Conservation (phyloP, 2,329 filamentous ascomycete species). For the Sporothrix variecibatus region DNA sequence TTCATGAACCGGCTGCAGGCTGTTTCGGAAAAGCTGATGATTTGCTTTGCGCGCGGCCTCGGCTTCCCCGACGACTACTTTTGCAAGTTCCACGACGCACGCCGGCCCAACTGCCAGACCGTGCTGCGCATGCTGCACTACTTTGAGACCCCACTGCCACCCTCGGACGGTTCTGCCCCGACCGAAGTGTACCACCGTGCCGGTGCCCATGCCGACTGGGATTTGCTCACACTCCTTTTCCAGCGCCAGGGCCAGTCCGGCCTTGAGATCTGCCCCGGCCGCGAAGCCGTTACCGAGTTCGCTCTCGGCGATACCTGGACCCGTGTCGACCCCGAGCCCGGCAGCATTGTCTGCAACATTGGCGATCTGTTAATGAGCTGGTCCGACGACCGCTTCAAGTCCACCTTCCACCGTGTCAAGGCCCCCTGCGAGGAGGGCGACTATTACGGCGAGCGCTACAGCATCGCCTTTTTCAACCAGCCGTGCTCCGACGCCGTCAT, state of each 20-base stretch:
- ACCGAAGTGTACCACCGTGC: conserved; percentile 57
- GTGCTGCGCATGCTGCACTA: conserved; percentile 43
- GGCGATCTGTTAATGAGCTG: conserved; percentile 68
- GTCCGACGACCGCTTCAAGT: conserved; percentile 68
- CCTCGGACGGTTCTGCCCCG: conserved; percentile 41
- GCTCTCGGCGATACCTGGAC: conserved; percentile 64
- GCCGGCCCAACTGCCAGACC: conserved; percentile 53
- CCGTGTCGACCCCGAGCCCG: conserved; percentile 56
- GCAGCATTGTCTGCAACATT: conserved; percentile 65
- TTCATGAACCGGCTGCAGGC: conserved; percentile 59
- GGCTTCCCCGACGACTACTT: conserved; percentile 57
- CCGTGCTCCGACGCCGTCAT: conserved; percentile 59
- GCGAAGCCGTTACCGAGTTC: conserved; percentile 61
- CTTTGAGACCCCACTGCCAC: conserved; percentile 29
- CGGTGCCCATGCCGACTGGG: conserved; percentile 63
- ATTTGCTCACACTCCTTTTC: conserved; percentile 63
- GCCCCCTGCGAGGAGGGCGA: conserved; percentile 55
- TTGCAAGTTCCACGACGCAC: conserved; percentile 54
- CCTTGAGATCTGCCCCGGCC: conserved; percentile 65
- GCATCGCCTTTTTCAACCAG: conserved; percentile 63
- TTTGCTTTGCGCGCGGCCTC: conserved; percentile 59
- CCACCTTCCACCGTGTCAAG: conserved; percentile 65
- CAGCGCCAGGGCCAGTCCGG: conserved; percentile 62
- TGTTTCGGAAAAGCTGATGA: conserved; percentile 59
- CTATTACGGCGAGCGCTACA: conserved; percentile 63